Percentiles rank a stretch among this genome's conserved stretches.
Evolutionary conservation across 352 stramenopile genomes (phyloP).

Genomic region (Thraustochytrium sp.): DNA sequence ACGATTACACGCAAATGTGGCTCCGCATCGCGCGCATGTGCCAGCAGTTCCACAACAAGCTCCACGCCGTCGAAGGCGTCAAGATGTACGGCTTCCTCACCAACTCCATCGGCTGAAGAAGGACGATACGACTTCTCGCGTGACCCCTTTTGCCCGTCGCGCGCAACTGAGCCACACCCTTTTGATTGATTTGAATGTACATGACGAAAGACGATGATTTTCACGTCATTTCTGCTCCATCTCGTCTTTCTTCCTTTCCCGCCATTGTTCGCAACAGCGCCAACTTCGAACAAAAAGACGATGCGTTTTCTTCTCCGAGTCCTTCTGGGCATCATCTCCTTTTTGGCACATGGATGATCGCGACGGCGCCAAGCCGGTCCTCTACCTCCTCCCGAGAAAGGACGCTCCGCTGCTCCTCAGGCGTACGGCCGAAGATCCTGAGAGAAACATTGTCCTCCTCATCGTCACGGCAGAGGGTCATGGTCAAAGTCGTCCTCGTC

Average conservation of each 20-base stretch:
- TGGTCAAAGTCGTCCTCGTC: background rate
- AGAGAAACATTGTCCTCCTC: too few species aligned
- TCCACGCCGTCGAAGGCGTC: background rate
- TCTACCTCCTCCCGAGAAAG: too few species aligned
- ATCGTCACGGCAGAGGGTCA: too few species aligned
- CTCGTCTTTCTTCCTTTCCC: background rate
- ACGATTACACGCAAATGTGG: slow-evolving; percentile 55
- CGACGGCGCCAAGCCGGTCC: too few species aligned
- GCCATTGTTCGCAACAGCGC: background rate
- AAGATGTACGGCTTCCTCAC: slow-evolving; percentile 39
- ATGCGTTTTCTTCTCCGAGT: too few species aligned
- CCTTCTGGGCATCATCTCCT: too few species aligned
- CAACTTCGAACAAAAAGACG: too few species aligned
- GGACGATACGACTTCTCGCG: background rate
- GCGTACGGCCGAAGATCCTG: too few species aligned
- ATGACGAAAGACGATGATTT: background rate
- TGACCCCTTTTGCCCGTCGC: background rate
- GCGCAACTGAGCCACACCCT: background rate
- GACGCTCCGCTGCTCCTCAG: too few species aligned
- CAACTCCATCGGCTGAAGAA: background rate
- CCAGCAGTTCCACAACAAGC: slow-evolving; percentile 44
- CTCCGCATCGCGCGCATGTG: slow-evolving; percentile 47
- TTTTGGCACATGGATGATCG: too few species aligned
- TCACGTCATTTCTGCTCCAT: background rate
- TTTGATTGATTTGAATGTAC: too few species aligned